Evolutionary conservation across 1,139 yeast genomes (phyloP).

Genomic region (Pichia sp.): DNA sequence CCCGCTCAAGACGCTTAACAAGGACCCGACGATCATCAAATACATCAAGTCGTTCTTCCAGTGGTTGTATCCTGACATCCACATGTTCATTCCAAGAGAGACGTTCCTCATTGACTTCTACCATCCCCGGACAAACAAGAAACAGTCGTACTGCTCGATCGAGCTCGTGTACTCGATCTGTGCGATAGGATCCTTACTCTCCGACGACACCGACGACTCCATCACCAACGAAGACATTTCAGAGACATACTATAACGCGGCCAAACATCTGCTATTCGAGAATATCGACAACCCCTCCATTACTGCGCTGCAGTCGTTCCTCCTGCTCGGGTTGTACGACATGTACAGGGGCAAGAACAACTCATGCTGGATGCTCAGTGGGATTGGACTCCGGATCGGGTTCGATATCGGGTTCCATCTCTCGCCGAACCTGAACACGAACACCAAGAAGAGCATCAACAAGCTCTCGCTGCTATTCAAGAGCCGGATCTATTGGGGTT

Average conservation of each 20-base stretch:
- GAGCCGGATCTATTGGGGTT: conserved; percentile 66
- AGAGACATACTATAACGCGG: conserved; percentile 45
- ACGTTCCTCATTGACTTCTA: conserved; percentile 61
- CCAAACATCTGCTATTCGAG: conserved; percentile 33
- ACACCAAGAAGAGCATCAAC: conserved; percentile 8
- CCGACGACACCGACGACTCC: conserved; percentile 28
- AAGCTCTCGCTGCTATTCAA: conserved; percentile 39
- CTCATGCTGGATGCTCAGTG: conserved; percentile 61
- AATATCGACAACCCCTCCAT: conserved; percentile 35
- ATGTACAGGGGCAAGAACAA: conserved; percentile 47
- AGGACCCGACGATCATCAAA: conserved; percentile 15
- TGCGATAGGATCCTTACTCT: conserved; percentile 53
- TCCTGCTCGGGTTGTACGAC: conserved; percentile 54
- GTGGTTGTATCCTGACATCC: conserved; percentile 67
- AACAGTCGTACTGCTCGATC: conserved; percentile 42
- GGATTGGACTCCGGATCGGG: conserved; percentile 64
- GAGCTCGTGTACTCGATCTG: conserved; percentile 54
- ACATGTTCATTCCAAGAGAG: conserved; percentile 61
- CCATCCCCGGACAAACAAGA: conserved; percentile 28
- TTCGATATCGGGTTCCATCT: conserved; percentile 65
- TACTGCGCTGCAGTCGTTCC: conserved; percentile 47
- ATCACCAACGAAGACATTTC: conserved; percentile 27
- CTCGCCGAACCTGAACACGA: conserved; percentile 41
- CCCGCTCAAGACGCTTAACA: conserved; percentile 11
- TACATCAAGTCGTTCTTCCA: conserved; percentile 52